These are phyloP conservation scores for Paecilomyces variotii DNA, from an alignment of 2,329 filamentous ascomycete genomes.

Conservation along the genomic window DNA sequence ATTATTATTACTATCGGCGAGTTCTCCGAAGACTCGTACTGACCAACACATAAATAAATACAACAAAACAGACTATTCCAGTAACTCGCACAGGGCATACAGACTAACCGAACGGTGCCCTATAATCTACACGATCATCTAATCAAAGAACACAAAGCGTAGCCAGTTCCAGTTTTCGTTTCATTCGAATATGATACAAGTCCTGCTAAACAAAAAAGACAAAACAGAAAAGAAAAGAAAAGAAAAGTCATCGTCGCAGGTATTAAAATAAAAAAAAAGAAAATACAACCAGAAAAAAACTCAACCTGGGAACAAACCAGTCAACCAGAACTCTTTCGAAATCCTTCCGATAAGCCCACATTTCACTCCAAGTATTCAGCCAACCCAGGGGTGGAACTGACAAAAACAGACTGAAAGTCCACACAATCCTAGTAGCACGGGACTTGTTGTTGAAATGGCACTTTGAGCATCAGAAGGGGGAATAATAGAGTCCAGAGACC, in stretches of 20 bases:
- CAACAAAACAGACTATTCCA: no score
- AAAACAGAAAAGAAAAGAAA: background rate
- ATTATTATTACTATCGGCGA: no score
- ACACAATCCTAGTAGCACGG: background rate
- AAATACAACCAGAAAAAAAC: background rate
- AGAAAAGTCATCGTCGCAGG: background rate
- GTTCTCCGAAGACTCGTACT: no score
- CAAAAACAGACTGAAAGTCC: background rate
- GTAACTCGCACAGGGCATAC: no score
- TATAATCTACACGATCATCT: no score
- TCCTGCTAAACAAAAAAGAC: background rate
- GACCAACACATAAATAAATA: no score
- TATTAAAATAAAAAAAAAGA: background rate
- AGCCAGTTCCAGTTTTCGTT: no score
- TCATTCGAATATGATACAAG: background rate
- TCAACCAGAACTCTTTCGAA: background rate
- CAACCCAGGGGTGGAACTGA: background rate
- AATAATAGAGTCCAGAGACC: background rate
- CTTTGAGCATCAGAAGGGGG: background rate
- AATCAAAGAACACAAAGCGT: no score
- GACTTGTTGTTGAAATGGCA: background rate
- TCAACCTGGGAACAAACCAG: background rate
- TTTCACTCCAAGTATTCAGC: background rate
- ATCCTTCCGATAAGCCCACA: background rate
- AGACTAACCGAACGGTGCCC: no score